Base-by-base conservation (phyloP, 345 rosid genomes). In the Eucalyptus marginata region DNA sequence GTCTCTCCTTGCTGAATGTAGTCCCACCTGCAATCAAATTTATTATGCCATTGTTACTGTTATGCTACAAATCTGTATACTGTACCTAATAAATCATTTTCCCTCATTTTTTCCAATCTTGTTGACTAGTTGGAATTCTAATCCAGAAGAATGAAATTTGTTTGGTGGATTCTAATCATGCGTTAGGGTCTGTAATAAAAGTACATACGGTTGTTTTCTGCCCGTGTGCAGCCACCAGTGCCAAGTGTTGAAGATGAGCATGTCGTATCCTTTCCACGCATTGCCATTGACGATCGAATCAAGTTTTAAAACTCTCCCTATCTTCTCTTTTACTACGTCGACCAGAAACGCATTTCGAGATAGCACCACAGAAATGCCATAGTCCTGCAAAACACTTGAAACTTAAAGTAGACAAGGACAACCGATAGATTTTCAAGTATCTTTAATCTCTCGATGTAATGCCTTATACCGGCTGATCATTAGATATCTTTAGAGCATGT, bases 191-290 rank as follows among this genome's bases (percentile, higher is more conserved):
- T 1, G 47, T 10, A 20, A 40, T 20, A 20, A 18, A 36, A 56
- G 43, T 59, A 66, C 93, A 54, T 91, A 94, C 96, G 96, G 94
- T 86, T 95, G 95, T 79, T 90, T 86, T 13, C 94, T 93, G 86
- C 95, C 97, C 86, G 52, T 92, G 51, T 94, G 97, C 62, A 93
- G 92, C 95, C 96, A 95, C 97, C 97, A 94, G 86, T 95, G 97
- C 96, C 96, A 95, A 4, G 95, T 93, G 49, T 94, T 94, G 92
- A 95, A 94, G 88, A 95, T 92, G 22, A 94, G 93, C 58, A 92
- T 50, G 76, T 95, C 95, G 18, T 92, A 88, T 76, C 94, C 97
- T 90, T 91, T 92, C 97, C 97, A 95, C 1, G 91, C 89, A 87
- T 94, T 90, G 56, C 95, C 94, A 47, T 90, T 92, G 66, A 86